A percentile compares a stretch with the other conserved stretches of the same genome.
These are phyloP conservation scores for Pseudogymnoascus sp. DNA, from an alignment of 2,329 filamentous ascomycete species.

Conservation along the genomic window DNA sequence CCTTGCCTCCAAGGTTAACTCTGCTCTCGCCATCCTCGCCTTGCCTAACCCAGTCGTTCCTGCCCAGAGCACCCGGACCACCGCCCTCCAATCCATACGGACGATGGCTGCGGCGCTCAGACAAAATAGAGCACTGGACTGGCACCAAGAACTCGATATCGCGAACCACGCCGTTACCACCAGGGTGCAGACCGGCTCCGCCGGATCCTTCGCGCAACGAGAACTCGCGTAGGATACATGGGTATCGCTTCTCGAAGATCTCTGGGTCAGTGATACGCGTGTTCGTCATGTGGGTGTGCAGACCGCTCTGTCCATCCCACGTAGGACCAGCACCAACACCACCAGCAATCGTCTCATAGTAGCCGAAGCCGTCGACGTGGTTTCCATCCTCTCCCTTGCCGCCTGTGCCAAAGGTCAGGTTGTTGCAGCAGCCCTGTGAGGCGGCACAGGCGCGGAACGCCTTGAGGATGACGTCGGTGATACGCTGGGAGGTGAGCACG, in stretches of 20 bases:
- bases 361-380: constrained; percentile 65
- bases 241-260: constrained; percentile 68
- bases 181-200: constrained; percentile 54
- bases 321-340: constrained; percentile 62
- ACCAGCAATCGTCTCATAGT: constrained; percentile 77
- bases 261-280: constrained; percentile 77
- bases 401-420: constrained; percentile 72
- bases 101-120: constrained; percentile 62
- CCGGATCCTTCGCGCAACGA: constrained; percentile 52
- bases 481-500: constrained; percentile 66
- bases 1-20: constrained; percentile 20
- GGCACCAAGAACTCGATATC: constrained; percentile 74
- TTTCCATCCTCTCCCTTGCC: constrained; percentile 50
- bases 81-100: constrained; percentile 81
- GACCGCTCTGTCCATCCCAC: constrained; percentile 65
- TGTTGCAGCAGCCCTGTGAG: constrained; percentile 71
- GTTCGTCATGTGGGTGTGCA: constrained; percentile 82
- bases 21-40: constrained; percentile 36
- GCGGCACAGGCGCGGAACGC: constrained; percentile 72
- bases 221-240: constrained; percentile 63
- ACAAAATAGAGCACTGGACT: constrained; percentile 66
- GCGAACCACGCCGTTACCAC: constrained; percentile 65
- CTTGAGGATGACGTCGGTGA: constrained; percentile 72
- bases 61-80: constrained; percentile 63
- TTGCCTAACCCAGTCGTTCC: constrained; percentile 68